Evolutionary conservation across 2,329 filamentous ascomycete species (phyloP).

Genomic region (Nannizziopsis barbatae): DNA sequence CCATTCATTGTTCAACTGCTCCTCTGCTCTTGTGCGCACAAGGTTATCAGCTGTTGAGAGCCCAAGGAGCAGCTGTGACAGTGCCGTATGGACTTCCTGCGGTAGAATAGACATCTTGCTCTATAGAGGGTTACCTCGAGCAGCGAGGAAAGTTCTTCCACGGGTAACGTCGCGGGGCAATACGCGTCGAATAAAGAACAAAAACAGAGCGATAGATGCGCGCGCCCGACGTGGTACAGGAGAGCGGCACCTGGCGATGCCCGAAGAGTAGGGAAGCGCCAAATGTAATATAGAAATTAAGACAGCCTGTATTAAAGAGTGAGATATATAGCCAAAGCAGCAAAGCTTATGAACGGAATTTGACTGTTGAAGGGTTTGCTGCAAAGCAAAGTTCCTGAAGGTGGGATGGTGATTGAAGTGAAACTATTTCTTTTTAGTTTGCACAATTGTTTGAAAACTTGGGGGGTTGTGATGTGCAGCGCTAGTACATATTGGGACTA

Average conservation of each 20-base stretch:
- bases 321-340: constrained; percentile 2
- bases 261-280: neutral
- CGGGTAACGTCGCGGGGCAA: neutral
- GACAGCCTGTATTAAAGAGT: neutral
- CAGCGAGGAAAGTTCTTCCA: neutral
- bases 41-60: constrained; percentile 84
- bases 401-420: constrained; percentile 10
- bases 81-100: constrained; percentile 69
- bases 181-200: neutral
- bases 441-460: constrained; percentile 9
- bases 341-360: constrained; percentile 4
- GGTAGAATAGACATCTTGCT: constrained; percentile 70
- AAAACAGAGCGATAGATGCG: neutral
- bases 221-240: constrained; percentile 9
- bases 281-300: neutral
- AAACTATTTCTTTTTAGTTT: constrained; percentile 5
- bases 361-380: neutral
- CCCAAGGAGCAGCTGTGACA: constrained; percentile 74
- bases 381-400: constrained; percentile 7
- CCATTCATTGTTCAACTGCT: constrained; percentile 86
- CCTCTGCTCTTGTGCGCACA: constrained; percentile 74
- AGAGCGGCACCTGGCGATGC: constrained; percentile 1
- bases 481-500: neutral
- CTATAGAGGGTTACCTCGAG: neutral
- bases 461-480: constrained; percentile 5